Percentiles rank a stretch among this genome's conserved stretches.
Conservation (phyloP, 2,329 filamentous ascomycete species). For the Arthrobotrys sinensis region DNA sequence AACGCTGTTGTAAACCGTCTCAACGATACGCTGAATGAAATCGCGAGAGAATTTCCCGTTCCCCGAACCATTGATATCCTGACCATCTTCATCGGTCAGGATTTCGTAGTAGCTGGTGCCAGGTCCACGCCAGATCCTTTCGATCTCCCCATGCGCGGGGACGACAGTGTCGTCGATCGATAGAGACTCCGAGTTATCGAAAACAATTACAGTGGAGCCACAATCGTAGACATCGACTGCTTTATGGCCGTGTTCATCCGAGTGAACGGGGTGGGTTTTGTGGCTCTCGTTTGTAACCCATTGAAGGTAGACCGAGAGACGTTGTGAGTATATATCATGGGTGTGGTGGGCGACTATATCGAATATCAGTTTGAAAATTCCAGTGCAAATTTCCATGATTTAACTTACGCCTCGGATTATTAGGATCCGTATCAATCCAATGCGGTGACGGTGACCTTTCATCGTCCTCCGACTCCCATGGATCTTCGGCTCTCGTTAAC, state of each 20-base stretch:
- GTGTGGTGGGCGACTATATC: constrained; percentile 67
- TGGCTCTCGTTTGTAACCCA: constrained; percentile 68
- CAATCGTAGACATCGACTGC: constrained; percentile 70
- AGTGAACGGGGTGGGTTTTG: constrained; percentile 65
- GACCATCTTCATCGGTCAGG: constrained; percentile 68
- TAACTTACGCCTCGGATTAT: constrained; percentile 51
- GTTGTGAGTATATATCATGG: constrained; percentile 71
- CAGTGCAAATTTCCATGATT: not conserved
- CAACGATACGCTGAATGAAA: constrained; percentile 66
- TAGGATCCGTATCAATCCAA: constrained; percentile 54
- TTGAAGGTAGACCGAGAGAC: constrained; percentile 71
- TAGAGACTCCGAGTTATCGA: constrained; percentile 71
- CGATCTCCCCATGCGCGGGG: constrained; percentile 70
- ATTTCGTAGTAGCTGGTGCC: constrained; percentile 69
- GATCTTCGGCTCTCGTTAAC: constrained; percentile 27
- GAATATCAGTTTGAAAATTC: not conserved
- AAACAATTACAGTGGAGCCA: constrained; percentile 71
- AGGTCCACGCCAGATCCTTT: constrained; percentile 72
- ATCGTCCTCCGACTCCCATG: constrained; percentile 31
- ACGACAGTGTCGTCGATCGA: constrained; percentile 71
- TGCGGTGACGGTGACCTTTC: constrained; percentile 52
- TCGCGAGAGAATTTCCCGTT: constrained; percentile 41
- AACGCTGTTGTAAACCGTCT: constrained; percentile 70
- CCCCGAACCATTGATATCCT: constrained; percentile 68
- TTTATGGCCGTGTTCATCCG: constrained; percentile 65